phyloP scores from a whole-genome alignment of 2,329 filamentous ascomycete genomes.

The Ramularia endophylla region DNA sequence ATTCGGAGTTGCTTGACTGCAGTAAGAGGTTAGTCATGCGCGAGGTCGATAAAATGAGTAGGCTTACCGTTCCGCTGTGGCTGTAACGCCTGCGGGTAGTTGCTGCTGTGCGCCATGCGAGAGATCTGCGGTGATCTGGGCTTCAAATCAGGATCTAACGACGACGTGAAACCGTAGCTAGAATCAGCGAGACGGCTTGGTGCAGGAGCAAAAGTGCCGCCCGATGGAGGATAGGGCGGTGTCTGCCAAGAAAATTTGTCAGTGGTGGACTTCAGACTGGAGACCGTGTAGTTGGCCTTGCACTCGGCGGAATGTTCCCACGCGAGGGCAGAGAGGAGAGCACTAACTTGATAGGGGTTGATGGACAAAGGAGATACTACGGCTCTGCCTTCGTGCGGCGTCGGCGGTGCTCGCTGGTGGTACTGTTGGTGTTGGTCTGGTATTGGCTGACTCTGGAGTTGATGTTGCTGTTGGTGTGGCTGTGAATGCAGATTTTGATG shows the following conservation, averaged over 20 bases:
- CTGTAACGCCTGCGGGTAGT: constrained; percentile 20
- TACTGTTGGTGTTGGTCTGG: constrained; percentile 18
- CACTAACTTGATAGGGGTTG: constrained; percentile 10
- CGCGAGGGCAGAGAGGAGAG: too few relatives aligned
- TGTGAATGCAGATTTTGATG: constrained; percentile 35
- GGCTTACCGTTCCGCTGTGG: constrained; percentile 26
- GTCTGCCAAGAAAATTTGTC: neutral
- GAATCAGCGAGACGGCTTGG: constrained; percentile 5
- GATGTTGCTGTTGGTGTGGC: constrained; percentile 24
- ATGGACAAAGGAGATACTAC: constrained; percentile 8
- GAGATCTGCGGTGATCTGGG: constrained; percentile 4
- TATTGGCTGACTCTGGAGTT: constrained; percentile 3
- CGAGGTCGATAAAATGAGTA: neutral
- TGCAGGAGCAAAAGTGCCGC: constrained; percentile 14
- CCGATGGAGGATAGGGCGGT: constrained; percentile 12
- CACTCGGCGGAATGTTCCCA: too few relatives aligned
- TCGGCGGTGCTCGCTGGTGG: constrained; percentile 2
- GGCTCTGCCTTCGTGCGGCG: constrained; percentile 1
- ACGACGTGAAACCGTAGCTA: constrained; percentile 47
- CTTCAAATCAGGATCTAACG: constrained; percentile 64
- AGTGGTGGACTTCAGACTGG: too few relatives aligned
- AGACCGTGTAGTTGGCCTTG: too few relatives aligned
- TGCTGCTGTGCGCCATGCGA: constrained; percentile 21
- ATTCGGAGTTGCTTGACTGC: constrained; percentile 52
- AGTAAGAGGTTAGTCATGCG: constrained; percentile 7